Evolutionary conservation across 1,284 basidiomycete genomes (phyloP), one percentile per base, ranked within the genome.

Genomic region (Hymenochaete sp.): DNA sequence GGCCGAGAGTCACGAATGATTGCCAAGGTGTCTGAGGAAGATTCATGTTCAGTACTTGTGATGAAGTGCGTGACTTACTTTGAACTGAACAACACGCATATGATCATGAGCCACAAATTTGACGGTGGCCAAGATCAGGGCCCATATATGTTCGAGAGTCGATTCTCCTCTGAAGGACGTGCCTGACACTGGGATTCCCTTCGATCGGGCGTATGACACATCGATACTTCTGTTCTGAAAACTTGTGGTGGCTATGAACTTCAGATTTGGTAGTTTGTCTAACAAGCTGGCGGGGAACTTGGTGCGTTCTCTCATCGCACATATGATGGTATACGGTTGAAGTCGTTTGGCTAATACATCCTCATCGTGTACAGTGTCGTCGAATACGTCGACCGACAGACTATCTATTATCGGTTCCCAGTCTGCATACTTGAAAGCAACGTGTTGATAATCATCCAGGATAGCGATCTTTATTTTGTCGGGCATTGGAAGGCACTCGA

Each of bases 281-380:
- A 82, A 56, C 4, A 80, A 51, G 0, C 67, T 62, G 7, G 64
- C 59, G 5, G 65, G 55, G 53, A 84, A 73, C 48, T 72, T 75
- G 0, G 79, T 82, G 27, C 79, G 65, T 57, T 82, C 80, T 45
- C 79, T 66, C 79, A 82, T 82, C 3, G 77, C 68, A 55, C 73
- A 75, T n/a, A 82, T 66, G 29, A 82, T 70, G 4, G 72, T 58
- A 59, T 73, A 82, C 0, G 67, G 64, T 37, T 66, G 53, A 31
- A 82, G 64, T 35, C 75, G 65, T 33, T 66, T 54, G 2, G 68
- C 69, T 2, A 82, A 66, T 16, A 59, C 58, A 57, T 71, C 67
- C 55, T 77, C 73, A 46, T 75, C 69, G 10, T 59, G 56, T 27
- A 79, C 58, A 1, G 77, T 75, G 39, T 77, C 70, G 3, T 62